Percentiles rank a stretch among this genome's conserved stretches.
Conservation (phyloP, 2,329 filamentous ascomycete genomes). For the Sclerotinia borealis region DNA sequence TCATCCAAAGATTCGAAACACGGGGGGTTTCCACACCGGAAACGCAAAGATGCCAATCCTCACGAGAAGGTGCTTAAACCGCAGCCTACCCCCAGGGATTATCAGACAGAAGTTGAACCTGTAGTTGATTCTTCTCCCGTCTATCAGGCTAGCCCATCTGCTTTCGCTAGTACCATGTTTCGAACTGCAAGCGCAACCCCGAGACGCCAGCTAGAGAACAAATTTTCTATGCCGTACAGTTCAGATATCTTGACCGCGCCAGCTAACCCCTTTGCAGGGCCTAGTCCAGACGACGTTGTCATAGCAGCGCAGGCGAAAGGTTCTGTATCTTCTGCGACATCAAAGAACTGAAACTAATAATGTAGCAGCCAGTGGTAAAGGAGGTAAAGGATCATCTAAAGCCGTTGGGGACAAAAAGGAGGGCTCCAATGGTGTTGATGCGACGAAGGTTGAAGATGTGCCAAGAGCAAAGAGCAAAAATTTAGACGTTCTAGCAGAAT, state of each 20-base stretch:
- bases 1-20: conserved; percentile 10
- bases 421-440: conserved; percentile 42
- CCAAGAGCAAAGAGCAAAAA: conserved; percentile 67
- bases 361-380: conserved; percentile 38
- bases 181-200: conserved; percentile 27
- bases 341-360: conserved; percentile 34
- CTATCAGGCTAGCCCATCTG: conserved; percentile 34
- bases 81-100: conserved; percentile 6
- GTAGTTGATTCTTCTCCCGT: conserved; percentile 13
- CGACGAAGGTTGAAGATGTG: conserved; percentile 44
- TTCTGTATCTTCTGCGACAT: conserved; percentile 45
- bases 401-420: conserved; percentile 37
- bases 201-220: conserved; percentile 15
- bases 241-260: conserved; percentile 35
- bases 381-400: conserved; percentile 35
- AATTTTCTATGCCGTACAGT: conserved; percentile 38
- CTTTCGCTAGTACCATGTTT: conserved; percentile 40
- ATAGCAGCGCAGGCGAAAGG: conserved; percentile 83
- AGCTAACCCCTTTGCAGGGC: conserved; percentile 66
- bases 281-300: conserved; percentile 88
- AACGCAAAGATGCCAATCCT: conserved; percentile 31
- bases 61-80: conserved; percentile 27
- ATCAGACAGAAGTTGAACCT: conserved; percentile 2
- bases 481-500: conserved; percentile 77
- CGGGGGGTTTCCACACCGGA: conserved; percentile 29